phyloP scores from a whole-genome alignment of 1,284 basidiomycete species.

The Tilletia caries region DNA sequence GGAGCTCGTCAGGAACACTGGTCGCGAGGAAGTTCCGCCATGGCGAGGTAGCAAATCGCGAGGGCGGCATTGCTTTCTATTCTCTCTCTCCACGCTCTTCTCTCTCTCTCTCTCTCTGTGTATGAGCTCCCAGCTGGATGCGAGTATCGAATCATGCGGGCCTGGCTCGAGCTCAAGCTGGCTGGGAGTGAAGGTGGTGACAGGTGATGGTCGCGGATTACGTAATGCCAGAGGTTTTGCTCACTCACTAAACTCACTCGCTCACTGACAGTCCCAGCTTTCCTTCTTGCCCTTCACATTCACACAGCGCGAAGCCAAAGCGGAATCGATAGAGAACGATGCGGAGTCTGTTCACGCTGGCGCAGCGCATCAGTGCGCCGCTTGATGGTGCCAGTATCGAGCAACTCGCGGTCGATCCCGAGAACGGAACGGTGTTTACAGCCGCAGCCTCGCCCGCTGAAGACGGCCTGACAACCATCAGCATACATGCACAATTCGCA shows the following conservation, averaged over 20 bases:
- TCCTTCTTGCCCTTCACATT: too few species aligned
- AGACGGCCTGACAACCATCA: not conserved
- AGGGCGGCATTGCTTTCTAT: not conserved
- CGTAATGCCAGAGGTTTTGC: too few species aligned
- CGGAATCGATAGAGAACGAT: too few species aligned
- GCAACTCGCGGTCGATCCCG: slow-evolving; percentile 1
- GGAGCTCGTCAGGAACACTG: not conserved
- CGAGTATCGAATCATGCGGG: too few species aligned
- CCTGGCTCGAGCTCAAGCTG: too few species aligned
- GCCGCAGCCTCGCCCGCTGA: not conserved
- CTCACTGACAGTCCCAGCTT: too few species aligned
- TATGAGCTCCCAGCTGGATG: too few species aligned
- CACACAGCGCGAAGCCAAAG: not conserved
- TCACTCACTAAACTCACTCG: too few species aligned
- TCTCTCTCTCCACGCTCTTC: not conserved
- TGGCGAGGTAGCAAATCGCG: slow-evolving; percentile 2
- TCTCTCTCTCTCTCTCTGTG: too few species aligned
- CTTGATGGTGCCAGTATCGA: not conserved
- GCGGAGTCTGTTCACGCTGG: slow-evolving; percentile 4
- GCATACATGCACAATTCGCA: not conserved
- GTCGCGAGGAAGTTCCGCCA: slow-evolving; percentile 9
- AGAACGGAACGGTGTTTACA: slow-evolving; percentile 4
- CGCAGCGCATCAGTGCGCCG: not conserved
- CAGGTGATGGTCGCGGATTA: too few species aligned
- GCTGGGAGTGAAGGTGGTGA: too few species aligned